These are phyloP conservation scores for Myxozyma monticola DNA, from an alignment of 805 yeast genomes.

Conservation along the genomic window DNA sequence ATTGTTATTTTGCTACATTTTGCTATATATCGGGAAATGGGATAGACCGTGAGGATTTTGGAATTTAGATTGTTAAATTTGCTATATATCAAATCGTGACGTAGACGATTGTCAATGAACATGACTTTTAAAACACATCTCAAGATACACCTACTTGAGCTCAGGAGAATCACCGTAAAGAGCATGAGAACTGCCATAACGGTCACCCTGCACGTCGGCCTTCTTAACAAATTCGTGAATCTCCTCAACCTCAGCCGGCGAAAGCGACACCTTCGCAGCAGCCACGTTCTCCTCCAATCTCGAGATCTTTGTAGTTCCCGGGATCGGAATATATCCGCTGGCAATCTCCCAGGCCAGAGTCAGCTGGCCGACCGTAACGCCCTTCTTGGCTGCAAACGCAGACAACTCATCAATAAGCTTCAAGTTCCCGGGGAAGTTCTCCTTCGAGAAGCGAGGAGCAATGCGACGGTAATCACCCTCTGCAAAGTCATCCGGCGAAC, in stretches of 20 bases:
- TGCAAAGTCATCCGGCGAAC: constrained; percentile 46
- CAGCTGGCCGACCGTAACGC: constrained; percentile 60
- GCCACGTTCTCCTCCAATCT: constrained; percentile 65
- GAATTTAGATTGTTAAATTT: background rate
- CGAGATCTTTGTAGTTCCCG: constrained; percentile 63
- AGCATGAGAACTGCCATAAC: constrained; percentile 22
- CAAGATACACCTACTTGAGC: constrained; percentile 5
- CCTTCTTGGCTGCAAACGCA: constrained; percentile 49
- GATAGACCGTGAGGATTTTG: background rate
- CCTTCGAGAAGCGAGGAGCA: constrained; percentile 59
- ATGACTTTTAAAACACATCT: background rate
- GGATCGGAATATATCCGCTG: constrained; percentile 66
- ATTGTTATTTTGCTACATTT: background rate
- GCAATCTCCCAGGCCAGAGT: constrained; percentile 67
- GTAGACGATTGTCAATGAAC: background rate
- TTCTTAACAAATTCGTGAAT: constrained; percentile 20
- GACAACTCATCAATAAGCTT: constrained; percentile 51
- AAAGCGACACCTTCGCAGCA: constrained; percentile 14
- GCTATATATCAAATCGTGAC: background rate
- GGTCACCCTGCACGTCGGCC: constrained; percentile 11
- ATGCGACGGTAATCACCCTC: constrained; percentile 57
- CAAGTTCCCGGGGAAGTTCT: constrained; percentile 56
- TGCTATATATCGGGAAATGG: background rate
- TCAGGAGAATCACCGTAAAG: constrained; percentile 17
- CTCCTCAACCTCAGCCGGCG: constrained; percentile 18